Base-by-base conservation (phyloP, 1,139 yeast species). In the Scheffersomyces titani region DNA sequence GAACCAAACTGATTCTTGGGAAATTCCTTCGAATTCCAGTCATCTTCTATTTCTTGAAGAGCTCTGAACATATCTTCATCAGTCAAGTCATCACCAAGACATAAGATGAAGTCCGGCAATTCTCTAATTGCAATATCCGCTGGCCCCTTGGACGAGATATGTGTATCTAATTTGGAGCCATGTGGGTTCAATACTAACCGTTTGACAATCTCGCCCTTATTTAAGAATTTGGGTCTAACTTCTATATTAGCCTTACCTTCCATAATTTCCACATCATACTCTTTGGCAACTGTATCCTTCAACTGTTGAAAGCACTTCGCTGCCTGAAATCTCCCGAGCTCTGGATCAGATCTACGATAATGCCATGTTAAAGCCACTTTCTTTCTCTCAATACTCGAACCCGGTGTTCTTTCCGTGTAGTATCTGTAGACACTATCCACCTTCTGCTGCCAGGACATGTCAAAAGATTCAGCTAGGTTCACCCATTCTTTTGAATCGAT, bases 361-460 rank as follows among this genome's bases (percentile, higher is more conserved):
- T 96, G 99, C 99, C 99, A 96, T 0, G 98, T 93, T 57, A 94
- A 76, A 0, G 99, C 98, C 18, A 94, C 97, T 66, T 92, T 89
- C 71, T 96, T 96, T 66, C 82, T 83, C 72, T 96, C 99, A 57
- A 91, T 87, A 61, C 84, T 83, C 0, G 98, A 82, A 5, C 98
- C 98, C 3, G 97, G 98, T 0, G 99, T 96, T 60, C 87, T 86
- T 52, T 89, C 93, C 0, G 98, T 92, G 72, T 85, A 92, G 54
- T 84, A 78, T 54, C 78, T 82, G 76, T 90, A 91, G 3, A 91
- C 85, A 30, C 86, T 88, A 57, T 86, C 86, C 16, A 92, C 98
- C 55, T 85, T 86, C 30, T 75, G 71, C 72, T 93, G 98, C 99
- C 99, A 96, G 30, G 93, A 81, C 97, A 94, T 92, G 73, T 94